Conservation (phyloP, 768 basidiomycete species). For the Phanerodontia chrysosporium region DNA sequence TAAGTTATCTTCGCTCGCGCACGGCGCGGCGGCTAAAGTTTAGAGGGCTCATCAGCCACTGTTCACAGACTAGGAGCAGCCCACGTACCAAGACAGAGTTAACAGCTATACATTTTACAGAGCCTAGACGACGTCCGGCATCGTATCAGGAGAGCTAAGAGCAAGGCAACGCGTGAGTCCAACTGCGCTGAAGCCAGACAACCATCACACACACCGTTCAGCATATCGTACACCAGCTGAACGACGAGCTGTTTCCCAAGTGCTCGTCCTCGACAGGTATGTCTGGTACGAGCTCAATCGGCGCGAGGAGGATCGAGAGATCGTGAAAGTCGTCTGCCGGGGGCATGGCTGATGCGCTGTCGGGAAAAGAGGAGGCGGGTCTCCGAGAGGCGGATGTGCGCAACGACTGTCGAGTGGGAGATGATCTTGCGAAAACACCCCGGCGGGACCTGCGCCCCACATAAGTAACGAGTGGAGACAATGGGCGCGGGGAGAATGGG, state of each 20-base stretch:
- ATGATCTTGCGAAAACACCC: background rate
- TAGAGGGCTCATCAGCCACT: too few species aligned
- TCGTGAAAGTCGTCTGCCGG: background rate
- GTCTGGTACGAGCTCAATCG: background rate
- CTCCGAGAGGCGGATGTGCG: background rate
- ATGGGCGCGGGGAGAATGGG: too few species aligned
- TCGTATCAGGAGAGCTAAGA: background rate
- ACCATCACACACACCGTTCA: too few species aligned
- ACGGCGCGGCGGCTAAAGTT: too few species aligned
- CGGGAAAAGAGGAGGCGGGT: background rate
- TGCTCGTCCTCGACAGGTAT: conserved; percentile 4
- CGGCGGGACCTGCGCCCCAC: too few species aligned
- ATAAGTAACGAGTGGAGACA: too few species aligned
- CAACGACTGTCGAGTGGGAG: background rate
- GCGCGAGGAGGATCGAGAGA: conserved; percentile 4
- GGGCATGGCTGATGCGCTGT: background rate
- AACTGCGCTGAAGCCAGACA: too few species aligned
- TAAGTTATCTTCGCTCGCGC: too few species aligned
- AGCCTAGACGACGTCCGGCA: background rate
- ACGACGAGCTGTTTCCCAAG: background rate
- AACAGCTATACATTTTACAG: background rate
- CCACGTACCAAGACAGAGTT: too few species aligned
- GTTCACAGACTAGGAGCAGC: too few species aligned
- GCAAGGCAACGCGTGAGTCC: too few species aligned
- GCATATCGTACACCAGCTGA: conserved; percentile 9